A percentile compares a stretch with the other conserved stretches of the same genome.
phyloP scores from a whole-genome alignment of 2,329 filamentous ascomycete species.

The Arthroderma sp. region DNA sequence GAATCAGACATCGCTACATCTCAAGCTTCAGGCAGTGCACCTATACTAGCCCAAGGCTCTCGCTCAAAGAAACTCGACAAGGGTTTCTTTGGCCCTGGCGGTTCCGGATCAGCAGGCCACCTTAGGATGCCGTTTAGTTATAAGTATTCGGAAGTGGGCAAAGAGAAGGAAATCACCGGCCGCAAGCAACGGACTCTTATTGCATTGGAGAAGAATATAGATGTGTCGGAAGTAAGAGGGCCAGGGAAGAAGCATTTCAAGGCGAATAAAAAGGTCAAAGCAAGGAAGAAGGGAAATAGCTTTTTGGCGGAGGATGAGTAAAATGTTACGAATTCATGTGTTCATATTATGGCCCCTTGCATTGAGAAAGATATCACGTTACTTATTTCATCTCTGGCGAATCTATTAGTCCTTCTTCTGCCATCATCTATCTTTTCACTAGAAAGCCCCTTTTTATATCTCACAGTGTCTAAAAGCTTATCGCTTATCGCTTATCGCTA shows the following conservation, averaged over 20 bases:
- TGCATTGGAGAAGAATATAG: conserved; percentile 72
- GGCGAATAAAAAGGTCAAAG: conserved; percentile 28
- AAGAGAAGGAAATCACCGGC: conserved; percentile 64
- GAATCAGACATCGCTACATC: conserved; percentile 19
- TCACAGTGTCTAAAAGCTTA: not conserved
- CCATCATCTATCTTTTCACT: not conserved
- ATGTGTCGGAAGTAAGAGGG: conserved; percentile 60
- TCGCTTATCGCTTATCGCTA: conserved; percentile 1
- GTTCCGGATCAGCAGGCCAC: conserved; percentile 49
- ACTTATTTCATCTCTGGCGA: not conserved
- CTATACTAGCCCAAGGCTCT: conserved; percentile 42
- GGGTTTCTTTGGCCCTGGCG: conserved; percentile 63
- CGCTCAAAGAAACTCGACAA: conserved; percentile 73
- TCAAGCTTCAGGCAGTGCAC: conserved; percentile 9
- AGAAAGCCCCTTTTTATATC: not conserved
- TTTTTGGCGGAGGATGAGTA: conserved; percentile 14
- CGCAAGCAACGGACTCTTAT: conserved; percentile 68
- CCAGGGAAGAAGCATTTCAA: conserved; percentile 71
- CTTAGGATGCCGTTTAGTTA: conserved; percentile 74
- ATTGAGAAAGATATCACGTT: not conserved
- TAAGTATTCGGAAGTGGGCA: conserved; percentile 79
- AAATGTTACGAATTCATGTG: not conserved
- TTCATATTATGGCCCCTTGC: not conserved
- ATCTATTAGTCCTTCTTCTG: not conserved
- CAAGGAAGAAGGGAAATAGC: conserved; percentile 19